Base-by-base conservation (phyloP, 495 filamentous ascomycete species). In the Penicillium longicatenatum region DNA sequence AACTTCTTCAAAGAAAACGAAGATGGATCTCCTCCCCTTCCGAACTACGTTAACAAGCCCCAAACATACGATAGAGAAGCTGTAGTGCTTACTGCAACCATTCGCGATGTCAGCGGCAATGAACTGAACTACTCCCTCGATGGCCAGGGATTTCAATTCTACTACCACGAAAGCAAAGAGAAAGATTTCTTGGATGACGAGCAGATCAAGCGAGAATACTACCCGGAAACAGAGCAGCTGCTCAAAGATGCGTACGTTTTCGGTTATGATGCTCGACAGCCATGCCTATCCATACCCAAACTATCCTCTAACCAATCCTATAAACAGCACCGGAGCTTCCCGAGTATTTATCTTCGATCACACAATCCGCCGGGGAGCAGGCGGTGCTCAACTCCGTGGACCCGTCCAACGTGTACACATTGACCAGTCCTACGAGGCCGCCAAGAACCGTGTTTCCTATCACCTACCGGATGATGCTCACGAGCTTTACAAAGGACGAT, bases 341-440 rank as follows among this genome's bases (percentile, higher is more conserved):
- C 67, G 70, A 19, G 74, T 89, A 69, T 84, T 86, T 77, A 88
- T 90, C 73, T 90, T 89, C 68, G 86, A 90, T 75, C 86, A 89
- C 70, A 90, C 86, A 33, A 84, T 88, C 79, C 86, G 86, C n/a
- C 85, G 86, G n/a, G 53, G 54, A 16, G 42, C 71, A 6, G 35
- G 58, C 3, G 29, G 29, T 10, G 29, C 41, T 11, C 19, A 50
- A 17, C 71, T 81, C 53, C 83, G 88, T 44, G 84, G 85, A 4
- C 87, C 88, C 1, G 86, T 89, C 6, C 78, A 83, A 52, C 77
- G 82, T 30, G 87, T 90, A 0, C 87, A 90, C 69, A 85, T 91
- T 66, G 88, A 91, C 63, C 88, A 90, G 63, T 84, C 84, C 35
- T 89, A 89, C 75, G 14, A 55, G 1, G 87, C 85, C 1, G 74